Base-by-base conservation (phyloP, 139 green algal genomes). In the Micractinium conductrix region DNA sequence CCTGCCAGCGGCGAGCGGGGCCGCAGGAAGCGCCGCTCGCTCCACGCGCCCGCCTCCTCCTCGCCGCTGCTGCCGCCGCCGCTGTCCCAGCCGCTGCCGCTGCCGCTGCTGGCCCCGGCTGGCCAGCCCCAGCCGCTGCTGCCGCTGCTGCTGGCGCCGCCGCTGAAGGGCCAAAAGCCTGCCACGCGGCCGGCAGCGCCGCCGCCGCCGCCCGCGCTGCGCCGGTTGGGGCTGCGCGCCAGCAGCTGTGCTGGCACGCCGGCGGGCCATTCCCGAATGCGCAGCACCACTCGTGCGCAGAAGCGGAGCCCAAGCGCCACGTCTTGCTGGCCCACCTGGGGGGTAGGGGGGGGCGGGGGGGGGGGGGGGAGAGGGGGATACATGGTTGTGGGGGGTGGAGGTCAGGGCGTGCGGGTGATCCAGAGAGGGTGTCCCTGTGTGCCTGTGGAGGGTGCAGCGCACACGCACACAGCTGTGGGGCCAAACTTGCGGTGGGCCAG, bases 241-340 rank as follows among this genome's bases (percentile, higher is more conserved):
- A 78, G 37, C 40, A 80, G 80, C 28, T 37, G 38, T 6, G 40
- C 33, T 1, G 81, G 81, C 70, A 85, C 53, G 69, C 81, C 81
- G 9, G 63, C 70, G 0, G 78, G 79, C 65, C 90, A 89, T 80
- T 96, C 91, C 22, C 89, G 79, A 81, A 96, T 95, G 53, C 96
- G 91, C 44, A 98, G 91, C 0, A 91, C 90, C 40, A 91, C 94
- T 2, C 80, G 87, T 12, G 95, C 95, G 40, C 84, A 82, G 80
- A 98, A 98, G 45, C 94, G 95, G 6, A 96, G 69, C 7, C 95
- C 95, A 76, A 98, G 82, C 6, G 92, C 93, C 37, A 98, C 83
- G 16, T 96, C 90, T 75, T 98, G 94, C 28, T 93, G 89, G 0
- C 93, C 95, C 6, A 97, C 91, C 93, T 98, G 90, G 30, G 9